Percentiles rank a stretch among this genome's conserved stretches.
phyloP scores from a whole-genome alignment of 2,329 filamentous ascomycete genomes.

The Diaporthe caulivora region DNA sequence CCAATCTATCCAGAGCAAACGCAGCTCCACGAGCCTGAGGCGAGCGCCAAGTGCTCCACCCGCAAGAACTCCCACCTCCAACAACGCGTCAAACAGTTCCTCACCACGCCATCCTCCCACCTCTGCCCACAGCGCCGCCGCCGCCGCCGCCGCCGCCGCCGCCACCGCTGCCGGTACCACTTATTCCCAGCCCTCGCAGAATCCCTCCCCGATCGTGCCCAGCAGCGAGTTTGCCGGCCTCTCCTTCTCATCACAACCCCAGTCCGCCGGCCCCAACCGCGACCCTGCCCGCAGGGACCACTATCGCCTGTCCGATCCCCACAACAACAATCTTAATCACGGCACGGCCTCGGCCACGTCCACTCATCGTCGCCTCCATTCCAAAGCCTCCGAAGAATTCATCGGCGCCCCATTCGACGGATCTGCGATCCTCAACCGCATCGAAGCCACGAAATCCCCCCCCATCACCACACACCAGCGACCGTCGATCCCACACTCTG shows the following conservation, averaged over 20 bases:
- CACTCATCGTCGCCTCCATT: slow-evolving; percentile 54
- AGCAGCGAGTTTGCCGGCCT: slow-evolving; percentile 59
- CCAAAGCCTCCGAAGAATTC: slow-evolving; percentile 68
- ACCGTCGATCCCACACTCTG: slow-evolving; percentile 45
- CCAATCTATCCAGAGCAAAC: slow-evolving; percentile 71
- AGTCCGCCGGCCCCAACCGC: slow-evolving; percentile 38
- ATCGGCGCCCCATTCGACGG: slow-evolving; percentile 76
- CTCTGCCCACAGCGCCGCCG: slow-evolving; percentile 41
- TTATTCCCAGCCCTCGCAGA: slow-evolving; percentile 51
- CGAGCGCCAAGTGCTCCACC: slow-evolving; percentile 71
- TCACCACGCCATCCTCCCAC: slow-evolving; percentile 61
- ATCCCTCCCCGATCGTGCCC: slow-evolving; percentile 60
- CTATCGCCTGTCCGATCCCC: slow-evolving; percentile 46
- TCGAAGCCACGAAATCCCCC: slow-evolving; percentile 65
- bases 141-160: slow-evolving; percentile 10
- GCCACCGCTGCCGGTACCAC: slow-evolving; percentile 19
- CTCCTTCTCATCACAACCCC: slow-evolving; percentile 52
- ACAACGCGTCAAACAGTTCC: slow-evolving; percentile 63
- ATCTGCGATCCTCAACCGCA: slow-evolving; percentile 70
- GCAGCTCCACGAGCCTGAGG: slow-evolving; percentile 73
- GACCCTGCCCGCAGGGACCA: slow-evolving; percentile 39
- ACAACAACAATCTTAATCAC: slow-evolving; percentile 45
- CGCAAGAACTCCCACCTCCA: slow-evolving; percentile 58
- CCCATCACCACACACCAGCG: slow-evolving; percentile 42
- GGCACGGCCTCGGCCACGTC: slow-evolving; percentile 35